phyloP scores from a whole-genome alignment of 2,329 filamentous ascomycete species.

The Fusarium nelsonii region DNA sequence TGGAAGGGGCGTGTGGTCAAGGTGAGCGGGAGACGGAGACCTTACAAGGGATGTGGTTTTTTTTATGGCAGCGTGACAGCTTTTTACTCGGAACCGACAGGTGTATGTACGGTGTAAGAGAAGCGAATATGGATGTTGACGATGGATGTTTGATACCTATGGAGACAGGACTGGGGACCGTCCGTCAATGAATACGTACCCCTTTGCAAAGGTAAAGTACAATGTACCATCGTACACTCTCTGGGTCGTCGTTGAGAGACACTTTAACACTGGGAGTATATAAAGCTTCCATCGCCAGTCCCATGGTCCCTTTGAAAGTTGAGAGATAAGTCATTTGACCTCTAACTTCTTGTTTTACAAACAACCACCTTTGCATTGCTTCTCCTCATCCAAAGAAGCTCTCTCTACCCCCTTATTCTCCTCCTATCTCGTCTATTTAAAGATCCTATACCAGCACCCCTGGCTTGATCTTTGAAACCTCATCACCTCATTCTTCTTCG shows the following conservation, averaged over 20 bases:
- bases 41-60: constrained; percentile 38
- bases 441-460: constrained; percentile 13
- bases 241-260: constrained; percentile 42
- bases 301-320: constrained; percentile 29
- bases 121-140: constrained; percentile 35
- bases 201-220: constrained; percentile 31
- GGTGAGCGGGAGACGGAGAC: constrained; percentile 35
- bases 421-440: constrained; percentile 26
- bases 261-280: constrained; percentile 44
- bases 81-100: constrained; percentile 31
- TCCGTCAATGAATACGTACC: constrained; percentile 36
- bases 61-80: constrained; percentile 41
- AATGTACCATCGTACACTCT: constrained; percentile 41
- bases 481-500: constrained; percentile 24
- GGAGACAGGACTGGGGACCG: not conserved
- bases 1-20: constrained; percentile 40
- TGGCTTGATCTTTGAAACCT: constrained; percentile 35
- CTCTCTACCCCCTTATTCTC: constrained; percentile 13
- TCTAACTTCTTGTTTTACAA: constrained; percentile 20
- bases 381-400: constrained; percentile 30
- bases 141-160: constrained; percentile 24
- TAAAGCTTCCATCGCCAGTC: constrained; percentile 50
- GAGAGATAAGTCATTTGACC: constrained; percentile 44
- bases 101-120: constrained; percentile 41
- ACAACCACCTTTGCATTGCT: constrained; percentile 20